Percentiles rank a stretch among this genome's conserved stretches.
phyloP scores from a whole-genome alignment of 345 rosid species.

The Eucalyptus cloeziana region DNA sequence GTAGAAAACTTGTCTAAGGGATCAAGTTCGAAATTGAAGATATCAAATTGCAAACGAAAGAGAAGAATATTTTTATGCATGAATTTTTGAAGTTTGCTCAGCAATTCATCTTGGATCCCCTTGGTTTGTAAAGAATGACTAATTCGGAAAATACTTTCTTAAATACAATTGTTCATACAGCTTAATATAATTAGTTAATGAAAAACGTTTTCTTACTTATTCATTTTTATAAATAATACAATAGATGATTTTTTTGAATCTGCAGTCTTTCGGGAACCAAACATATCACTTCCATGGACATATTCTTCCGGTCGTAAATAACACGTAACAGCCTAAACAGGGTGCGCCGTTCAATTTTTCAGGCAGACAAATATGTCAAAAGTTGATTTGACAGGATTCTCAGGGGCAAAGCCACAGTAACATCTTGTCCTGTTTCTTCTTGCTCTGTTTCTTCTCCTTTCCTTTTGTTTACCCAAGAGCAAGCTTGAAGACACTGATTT shows the following conservation, averaged over 20 bases:
- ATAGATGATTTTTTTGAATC: no score
- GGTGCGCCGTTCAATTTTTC: background rate
- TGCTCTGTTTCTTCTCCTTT: background rate
- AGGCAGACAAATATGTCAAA: background rate
- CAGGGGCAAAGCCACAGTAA: background rate
- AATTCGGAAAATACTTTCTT: no score
- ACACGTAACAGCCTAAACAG: background rate
- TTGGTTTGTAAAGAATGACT: background rate
- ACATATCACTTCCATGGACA: no score
- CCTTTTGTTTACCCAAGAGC: background rate
- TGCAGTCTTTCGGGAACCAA: no score
- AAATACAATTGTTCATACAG: no score
- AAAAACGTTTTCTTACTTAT: no score
- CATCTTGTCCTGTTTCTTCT: background rate
- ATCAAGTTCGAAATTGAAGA: accelerated
- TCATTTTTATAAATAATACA: no score
- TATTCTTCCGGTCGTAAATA: background rate
- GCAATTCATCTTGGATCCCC: background rate
- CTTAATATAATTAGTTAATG: no score
- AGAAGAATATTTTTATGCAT: accelerated
- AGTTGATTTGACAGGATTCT: background rate
- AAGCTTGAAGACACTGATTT: background rate
- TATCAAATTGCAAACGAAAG: background rate
- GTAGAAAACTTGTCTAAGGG: background rate
- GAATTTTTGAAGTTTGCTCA: background rate